Percentiles rank a stretch among this genome's conserved stretches.
Conservation (phyloP, 768 basidiomycete species). For the Cyclocybe aegerita region DNA sequence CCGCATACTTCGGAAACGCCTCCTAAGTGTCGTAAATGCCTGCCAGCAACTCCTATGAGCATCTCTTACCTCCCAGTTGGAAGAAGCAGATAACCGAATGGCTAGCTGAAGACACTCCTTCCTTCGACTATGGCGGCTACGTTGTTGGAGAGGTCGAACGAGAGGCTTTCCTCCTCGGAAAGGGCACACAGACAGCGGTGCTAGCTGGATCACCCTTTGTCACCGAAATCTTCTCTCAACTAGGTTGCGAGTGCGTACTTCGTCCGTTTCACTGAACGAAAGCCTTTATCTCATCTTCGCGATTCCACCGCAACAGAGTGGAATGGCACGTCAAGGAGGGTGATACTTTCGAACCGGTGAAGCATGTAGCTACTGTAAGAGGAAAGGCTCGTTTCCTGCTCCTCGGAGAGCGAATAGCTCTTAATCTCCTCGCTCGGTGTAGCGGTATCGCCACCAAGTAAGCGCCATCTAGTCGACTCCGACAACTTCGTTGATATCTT, state of each 20-base stretch:
- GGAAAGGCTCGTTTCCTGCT: slow-evolving; percentile 88
- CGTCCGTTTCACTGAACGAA: not conserved
- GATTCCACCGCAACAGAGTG: slow-evolving; percentile 55
- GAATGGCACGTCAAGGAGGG: slow-evolving; percentile 94
- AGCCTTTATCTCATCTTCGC: slow-evolving; percentile 9
- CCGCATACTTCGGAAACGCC: too few species aligned
- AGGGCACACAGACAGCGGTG: slow-evolving; percentile 75
- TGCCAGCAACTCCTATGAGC: slow-evolving; percentile 39
- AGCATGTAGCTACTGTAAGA: slow-evolving; percentile 86
- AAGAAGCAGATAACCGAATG: slow-evolving; percentile 76
- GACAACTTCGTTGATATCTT: not conserved
- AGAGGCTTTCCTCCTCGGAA: slow-evolving; percentile 88
- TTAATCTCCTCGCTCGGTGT: slow-evolving; percentile 92
- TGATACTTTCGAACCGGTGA: slow-evolving; percentile 73
- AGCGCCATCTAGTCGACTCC: slow-evolving; percentile 20
- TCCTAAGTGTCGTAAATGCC: too few species aligned
- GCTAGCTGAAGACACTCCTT: slow-evolving; percentile 93
- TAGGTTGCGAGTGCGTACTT: slow-evolving; percentile 82
- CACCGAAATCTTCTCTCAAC: slow-evolving; percentile 84
- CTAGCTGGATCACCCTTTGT: slow-evolving; percentile 97
- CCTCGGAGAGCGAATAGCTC: slow-evolving; percentile 87
- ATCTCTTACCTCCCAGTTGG: slow-evolving; percentile 95
- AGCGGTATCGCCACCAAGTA: slow-evolving; percentile 97
- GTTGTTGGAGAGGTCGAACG: slow-evolving; percentile 90
- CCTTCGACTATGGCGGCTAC: slow-evolving; percentile 95